Conservation (phyloP, 1,139 yeast species). For the Komagataea norvegica region DNA sequence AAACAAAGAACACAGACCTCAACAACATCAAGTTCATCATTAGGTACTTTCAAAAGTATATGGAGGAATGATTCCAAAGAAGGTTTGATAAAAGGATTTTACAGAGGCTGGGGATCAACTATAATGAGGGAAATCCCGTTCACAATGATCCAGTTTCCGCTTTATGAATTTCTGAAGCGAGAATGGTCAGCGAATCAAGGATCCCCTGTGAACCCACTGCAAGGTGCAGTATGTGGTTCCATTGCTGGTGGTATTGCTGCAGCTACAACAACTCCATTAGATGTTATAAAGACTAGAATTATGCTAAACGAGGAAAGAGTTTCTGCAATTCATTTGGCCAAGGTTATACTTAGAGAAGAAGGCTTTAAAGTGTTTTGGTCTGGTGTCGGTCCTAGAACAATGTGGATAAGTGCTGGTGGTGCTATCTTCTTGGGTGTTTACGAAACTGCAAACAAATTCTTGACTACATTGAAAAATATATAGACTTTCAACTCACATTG, state of each 20-base stretch:
- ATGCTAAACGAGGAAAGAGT: slow-evolving; percentile 65
- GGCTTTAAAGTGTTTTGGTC: slow-evolving; percentile 64
- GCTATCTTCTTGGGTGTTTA: slow-evolving; percentile 94
- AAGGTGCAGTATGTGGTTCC: slow-evolving; percentile 93
- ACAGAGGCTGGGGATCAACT: slow-evolving; percentile 91
- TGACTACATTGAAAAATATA: slow-evolving; percentile 5
- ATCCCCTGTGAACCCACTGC: slow-evolving; percentile 48
- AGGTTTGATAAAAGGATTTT: slow-evolving; percentile 71
- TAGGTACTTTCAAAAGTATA: slow-evolving; percentile 60
- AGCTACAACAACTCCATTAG: slow-evolving; percentile 88
- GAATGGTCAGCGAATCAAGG: slow-evolving; percentile 42
- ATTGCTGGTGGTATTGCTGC: slow-evolving; percentile 95
- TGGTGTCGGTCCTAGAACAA: slow-evolving; percentile 91
- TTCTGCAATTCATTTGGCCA: slow-evolving; percentile 43
- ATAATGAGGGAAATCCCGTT: slow-evolving; percentile 94
- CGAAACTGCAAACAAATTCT: slow-evolving; percentile 54
- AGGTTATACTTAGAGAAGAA: slow-evolving; percentile 52
- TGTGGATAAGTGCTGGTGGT: slow-evolving; percentile 99
- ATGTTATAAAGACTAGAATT: slow-evolving; percentile 84
- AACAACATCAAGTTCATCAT: slow-evolving; percentile 56
- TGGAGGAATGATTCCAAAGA: slow-evolving; percentile 63
- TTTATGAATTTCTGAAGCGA: slow-evolving; percentile 76
- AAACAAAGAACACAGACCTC: slow-evolving; percentile 92
- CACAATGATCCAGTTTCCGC: slow-evolving; percentile 90
- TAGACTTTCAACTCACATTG: too few relatives aligned